phyloP scores from a whole-genome alignment of 371 early-diverging fungal genomes.

The Blastocladiella emersonii region DNA sequence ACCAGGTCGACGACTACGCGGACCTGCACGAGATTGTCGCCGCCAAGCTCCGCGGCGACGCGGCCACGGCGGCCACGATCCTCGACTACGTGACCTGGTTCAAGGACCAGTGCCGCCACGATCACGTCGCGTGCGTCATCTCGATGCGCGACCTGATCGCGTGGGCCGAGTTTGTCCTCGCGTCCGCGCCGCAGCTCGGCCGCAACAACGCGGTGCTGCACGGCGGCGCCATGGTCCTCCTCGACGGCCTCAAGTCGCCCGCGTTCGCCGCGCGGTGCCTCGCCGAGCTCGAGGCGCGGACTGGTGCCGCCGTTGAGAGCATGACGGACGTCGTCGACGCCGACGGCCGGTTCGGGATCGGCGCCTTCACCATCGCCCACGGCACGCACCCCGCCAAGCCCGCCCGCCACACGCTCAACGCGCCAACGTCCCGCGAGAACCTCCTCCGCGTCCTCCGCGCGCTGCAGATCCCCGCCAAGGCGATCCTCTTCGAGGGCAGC shows the following conservation, averaged over 20 bases:
- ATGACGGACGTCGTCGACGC: background rate
- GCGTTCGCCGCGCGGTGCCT: constrained; percentile 20
- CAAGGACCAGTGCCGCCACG: constrained; percentile 18
- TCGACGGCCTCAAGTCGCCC: constrained; percentile 87
- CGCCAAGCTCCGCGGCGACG: constrained; percentile 35
- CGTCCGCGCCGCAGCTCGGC: constrained; percentile 21
- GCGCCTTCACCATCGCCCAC: constrained; percentile 32
- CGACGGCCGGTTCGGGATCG: background rate
- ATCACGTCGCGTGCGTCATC: constrained; percentile 43
- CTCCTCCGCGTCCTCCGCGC: constrained; percentile 88
- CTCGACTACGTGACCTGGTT: constrained; percentile 43
- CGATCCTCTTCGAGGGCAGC: constrained; percentile 94
- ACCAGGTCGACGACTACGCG: constrained; percentile 57
- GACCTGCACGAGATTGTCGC: constrained; percentile 68
- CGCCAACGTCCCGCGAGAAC: constrained; percentile 83
- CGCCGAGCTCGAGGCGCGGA: background rate
- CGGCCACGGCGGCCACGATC: constrained; percentile 18
- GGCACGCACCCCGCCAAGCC: constrained; percentile 33
- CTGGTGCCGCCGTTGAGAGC: background rate
- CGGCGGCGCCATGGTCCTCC: constrained; percentile 83
- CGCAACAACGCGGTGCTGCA: constrained; percentile 58
- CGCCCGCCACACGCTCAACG: constrained; percentile 64
- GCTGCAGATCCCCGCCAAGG: constrained; percentile 67
- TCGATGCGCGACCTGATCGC: constrained; percentile 83
- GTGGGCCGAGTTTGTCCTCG: constrained; percentile 77